Evolutionary conservation across 768 basidiomycete species (phyloP).

Genomic region (Trametes punicea): DNA sequence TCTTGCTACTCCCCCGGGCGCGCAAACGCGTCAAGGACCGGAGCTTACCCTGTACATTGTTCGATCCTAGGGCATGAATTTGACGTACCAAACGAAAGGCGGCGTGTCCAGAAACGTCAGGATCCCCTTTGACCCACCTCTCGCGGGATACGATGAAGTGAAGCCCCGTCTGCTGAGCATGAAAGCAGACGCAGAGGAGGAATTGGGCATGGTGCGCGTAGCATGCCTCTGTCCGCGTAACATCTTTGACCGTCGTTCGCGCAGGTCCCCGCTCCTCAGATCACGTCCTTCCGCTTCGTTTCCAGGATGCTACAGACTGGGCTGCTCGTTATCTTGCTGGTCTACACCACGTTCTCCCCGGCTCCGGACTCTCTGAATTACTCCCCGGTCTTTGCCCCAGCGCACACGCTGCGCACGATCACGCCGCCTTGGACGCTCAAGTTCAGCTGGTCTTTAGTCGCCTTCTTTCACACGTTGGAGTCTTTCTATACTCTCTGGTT

Average conservation of each 20-base stretch:
- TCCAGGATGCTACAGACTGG: conserved; percentile 25
- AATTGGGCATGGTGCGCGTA: conserved; percentile 68
- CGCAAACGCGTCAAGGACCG: not conserved
- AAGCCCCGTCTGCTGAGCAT: conserved; percentile 76
- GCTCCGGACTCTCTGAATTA: conserved; percentile 17
- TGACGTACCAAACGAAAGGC: conserved; percentile 56
- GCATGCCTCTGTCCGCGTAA: not conserved
- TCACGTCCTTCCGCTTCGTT: conserved; percentile 54
- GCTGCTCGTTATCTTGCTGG: conserved; percentile 30
- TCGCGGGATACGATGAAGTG: conserved; percentile 75
- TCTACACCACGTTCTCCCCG: conserved; percentile 34
- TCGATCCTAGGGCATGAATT: conserved; percentile 58
- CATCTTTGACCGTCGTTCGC: not conserved
- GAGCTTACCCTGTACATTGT: not conserved
- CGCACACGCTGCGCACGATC: conserved; percentile 12
- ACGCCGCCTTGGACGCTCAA: conserved; percentile 26
- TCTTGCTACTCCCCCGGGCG: not conserved
- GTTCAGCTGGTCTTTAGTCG: conserved; percentile 33
- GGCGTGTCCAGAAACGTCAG: conserved; percentile 43
- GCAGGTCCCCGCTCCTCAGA: conserved; percentile 63
- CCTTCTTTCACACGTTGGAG: conserved; percentile 45
- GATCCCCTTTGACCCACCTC: conserved; percentile 67
- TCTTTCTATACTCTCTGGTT: conserved; percentile 45
- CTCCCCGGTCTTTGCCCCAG: conserved; percentile 24
- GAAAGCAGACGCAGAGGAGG: conserved; percentile 78